Percentiles rank a stretch among this genome's conserved stretches.
Conservation (phyloP, 2,329 filamentous ascomycete species). For the Cladophialophora exuberans region DNA sequence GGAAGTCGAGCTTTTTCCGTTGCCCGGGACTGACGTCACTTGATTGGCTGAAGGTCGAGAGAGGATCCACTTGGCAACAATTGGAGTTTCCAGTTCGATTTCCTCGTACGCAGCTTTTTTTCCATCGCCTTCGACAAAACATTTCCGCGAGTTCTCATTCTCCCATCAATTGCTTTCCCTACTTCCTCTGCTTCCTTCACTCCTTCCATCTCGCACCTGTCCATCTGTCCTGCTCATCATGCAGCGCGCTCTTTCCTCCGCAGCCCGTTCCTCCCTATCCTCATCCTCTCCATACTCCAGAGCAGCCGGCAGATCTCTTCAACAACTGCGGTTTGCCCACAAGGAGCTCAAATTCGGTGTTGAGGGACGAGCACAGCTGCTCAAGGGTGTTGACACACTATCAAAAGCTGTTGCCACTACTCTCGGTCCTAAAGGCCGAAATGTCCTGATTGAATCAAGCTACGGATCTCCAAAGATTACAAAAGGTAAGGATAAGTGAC, state of each 20-base stretch:
- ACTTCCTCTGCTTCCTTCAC: constrained; percentile 19
- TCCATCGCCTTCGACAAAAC: constrained; percentile 33
- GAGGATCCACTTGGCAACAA: too few relatives aligned
- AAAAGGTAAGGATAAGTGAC: constrained; percentile 71
- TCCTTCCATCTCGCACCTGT: constrained; percentile 34
- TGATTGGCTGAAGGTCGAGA: too few relatives aligned
- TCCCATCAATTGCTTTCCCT: constrained; percentile 35
- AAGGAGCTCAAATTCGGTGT: constrained; percentile 99
- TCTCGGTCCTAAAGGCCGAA: constrained; percentile 95
- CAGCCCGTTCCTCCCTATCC: constrained; percentile 77
- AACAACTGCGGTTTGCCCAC: constrained; percentile 86
- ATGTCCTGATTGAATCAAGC: constrained; percentile 97
- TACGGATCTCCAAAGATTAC: constrained; percentile 99
- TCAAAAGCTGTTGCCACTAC: constrained; percentile 96
- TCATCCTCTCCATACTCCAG: constrained; percentile 62
- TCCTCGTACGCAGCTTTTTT: too few relatives aligned
- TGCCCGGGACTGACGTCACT: too few relatives aligned
- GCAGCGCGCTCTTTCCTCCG: constrained; percentile 91
- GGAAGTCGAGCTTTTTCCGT: too few relatives aligned
- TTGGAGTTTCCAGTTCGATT: too few relatives aligned
- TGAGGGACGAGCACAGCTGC: constrained; percentile 83
- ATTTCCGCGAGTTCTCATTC: constrained; percentile 36
- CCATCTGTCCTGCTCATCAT: constrained; percentile 60
- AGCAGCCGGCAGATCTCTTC: constrained; percentile 67
- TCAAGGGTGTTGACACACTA: constrained; percentile 94